Percentiles rank a stretch among this genome's conserved stretches.
Conservation (phyloP, 495 filamentous ascomycete genomes). For the Entonaema liquescens region DNA sequence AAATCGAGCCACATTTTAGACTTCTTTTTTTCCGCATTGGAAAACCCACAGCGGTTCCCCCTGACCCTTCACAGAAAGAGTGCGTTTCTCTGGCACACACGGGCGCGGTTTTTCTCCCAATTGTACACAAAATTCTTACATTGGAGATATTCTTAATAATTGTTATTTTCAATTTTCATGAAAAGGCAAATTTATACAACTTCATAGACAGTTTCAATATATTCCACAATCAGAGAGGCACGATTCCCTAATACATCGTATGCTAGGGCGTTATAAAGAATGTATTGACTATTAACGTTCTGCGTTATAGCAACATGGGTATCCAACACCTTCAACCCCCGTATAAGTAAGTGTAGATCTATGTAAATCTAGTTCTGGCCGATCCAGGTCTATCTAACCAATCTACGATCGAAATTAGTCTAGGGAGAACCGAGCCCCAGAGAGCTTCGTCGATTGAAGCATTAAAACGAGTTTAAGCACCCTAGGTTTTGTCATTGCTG, state of each 20-base stretch:
- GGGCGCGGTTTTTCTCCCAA: not conserved
- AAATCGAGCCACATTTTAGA: not conserved
- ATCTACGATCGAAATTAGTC: not conserved
- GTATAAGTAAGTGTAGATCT: not conserved
- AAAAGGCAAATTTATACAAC: no score
- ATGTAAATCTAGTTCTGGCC: not conserved
- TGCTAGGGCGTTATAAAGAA: not conserved
- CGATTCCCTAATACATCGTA: not conserved
- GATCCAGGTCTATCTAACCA: conserved; percentile 10
- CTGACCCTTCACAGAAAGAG: not conserved
- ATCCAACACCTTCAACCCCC: not conserved
- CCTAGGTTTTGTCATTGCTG: not conserved
- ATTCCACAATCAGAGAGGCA: not conserved
- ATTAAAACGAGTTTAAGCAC: conserved; percentile 1
- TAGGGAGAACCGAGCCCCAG: not conserved
- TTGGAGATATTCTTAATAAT: no score
- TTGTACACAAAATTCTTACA: not conserved
- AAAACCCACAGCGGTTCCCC: not conserved
- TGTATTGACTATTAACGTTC: conserved; percentile 1
- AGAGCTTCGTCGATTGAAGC: not conserved
- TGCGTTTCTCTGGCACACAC: not conserved
- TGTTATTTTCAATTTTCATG: no score
- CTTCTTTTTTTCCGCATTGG: not conserved
- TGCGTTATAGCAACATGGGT: conserved; percentile 3
- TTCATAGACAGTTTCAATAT: no score